Conservation (phyloP, 148 eudicot species). For the Fallopia convolvulus region DNA sequence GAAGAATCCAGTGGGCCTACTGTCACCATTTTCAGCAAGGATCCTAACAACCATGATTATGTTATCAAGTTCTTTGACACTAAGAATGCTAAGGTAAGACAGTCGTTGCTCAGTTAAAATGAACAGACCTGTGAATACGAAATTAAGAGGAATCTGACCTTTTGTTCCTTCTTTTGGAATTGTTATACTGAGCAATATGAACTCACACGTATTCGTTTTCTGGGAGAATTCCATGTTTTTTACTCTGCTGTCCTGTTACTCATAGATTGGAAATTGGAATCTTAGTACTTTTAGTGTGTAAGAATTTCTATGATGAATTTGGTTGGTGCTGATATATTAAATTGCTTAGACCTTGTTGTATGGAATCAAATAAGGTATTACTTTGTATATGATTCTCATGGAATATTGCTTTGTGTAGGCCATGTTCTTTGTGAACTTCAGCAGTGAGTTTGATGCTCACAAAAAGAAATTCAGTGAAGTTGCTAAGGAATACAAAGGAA, state of each 20-base stretch:
- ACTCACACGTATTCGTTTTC: too few species aligned
- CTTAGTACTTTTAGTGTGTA: background rate
- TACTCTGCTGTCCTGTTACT: too few species aligned
- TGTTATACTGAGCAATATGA: too few species aligned
- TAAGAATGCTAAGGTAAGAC: conserved; percentile 41
- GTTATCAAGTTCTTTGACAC: conserved; percentile 57
- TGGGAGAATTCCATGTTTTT: too few species aligned
- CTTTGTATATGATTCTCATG: background rate
- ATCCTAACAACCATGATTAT: conserved; percentile 51
- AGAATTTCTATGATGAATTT: background rate
- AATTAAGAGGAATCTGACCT: background rate
- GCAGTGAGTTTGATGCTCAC: conserved; percentile 50
- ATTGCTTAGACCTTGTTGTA: background rate
- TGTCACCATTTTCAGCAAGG: conserved; percentile 59
- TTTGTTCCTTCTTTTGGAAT: too few species aligned
- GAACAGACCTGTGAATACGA: background rate
- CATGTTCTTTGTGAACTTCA: conserved; percentile 78
- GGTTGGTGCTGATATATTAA: background rate
- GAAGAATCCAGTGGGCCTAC: conserved; percentile 48
- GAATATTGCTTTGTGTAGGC: conserved; percentile 41
- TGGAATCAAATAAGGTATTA: background rate
- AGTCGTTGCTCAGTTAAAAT: background rate
- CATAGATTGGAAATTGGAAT: background rate
- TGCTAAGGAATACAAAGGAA: conserved; percentile 64
- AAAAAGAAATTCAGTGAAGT: conserved; percentile 62